Conservation (phyloP, 331 rosid species). For the Ulmus americana region DNA sequence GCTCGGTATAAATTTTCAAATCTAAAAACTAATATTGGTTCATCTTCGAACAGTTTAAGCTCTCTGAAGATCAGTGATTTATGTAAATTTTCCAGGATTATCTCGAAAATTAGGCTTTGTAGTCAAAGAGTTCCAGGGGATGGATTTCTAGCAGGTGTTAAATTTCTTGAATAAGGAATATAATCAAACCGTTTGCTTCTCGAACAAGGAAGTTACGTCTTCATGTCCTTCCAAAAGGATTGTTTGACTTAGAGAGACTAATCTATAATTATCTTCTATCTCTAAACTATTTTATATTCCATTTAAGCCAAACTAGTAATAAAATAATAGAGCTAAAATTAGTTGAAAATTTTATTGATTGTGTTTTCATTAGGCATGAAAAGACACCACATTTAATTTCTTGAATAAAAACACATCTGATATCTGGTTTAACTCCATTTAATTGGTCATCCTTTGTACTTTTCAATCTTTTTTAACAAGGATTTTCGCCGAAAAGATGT, state of each 20-base stretch:
- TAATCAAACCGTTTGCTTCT: conserved; percentile 16
- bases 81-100: too few species aligned
- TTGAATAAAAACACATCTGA: background rate
- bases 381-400: background rate
- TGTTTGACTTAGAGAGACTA: conserved; percentile 18
- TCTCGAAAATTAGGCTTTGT: too few species aligned
- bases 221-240: conserved; percentile 20
- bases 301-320: conserved; percentile 18
- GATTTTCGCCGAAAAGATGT: too few species aligned
- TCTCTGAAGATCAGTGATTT: too few species aligned
- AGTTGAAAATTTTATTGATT: conserved; percentile 14
- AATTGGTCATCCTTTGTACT: conserved; percentile 13
- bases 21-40: too few species aligned
- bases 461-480: background rate
- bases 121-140: background rate
- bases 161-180: conserved; percentile 8
- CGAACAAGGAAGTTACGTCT: conserved; percentile 20
- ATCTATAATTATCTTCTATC: background rate
- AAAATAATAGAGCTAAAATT: conserved; percentile 22
- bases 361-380: conserved; percentile 20
- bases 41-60: too few species aligned
- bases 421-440: conserved; percentile 7
- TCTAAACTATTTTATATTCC: conserved; percentile 3
- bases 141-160: conserved; percentile 10
- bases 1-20: too few species aligned